These are phyloP conservation scores for Hyaloscypha finlandica DNA, from an alignment of 495 filamentous ascomycete species.

Conservation along the genomic window DNA sequence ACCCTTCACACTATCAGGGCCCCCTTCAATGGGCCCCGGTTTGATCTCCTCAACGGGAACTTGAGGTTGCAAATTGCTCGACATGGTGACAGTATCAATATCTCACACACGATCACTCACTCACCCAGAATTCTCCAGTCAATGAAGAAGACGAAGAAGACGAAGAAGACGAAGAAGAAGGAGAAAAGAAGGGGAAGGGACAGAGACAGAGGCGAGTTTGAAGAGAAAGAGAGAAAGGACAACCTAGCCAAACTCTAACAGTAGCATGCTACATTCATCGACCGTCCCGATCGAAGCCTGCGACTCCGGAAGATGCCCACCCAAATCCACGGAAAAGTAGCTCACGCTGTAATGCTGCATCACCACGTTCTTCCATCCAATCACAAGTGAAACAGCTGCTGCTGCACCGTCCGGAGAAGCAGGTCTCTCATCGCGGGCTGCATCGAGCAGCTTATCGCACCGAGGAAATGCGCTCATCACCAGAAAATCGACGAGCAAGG, in stretches of 20 bases:
- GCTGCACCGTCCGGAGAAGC: constrained; percentile 13
- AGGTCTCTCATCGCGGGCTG: not conserved
- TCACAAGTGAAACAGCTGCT: not conserved
- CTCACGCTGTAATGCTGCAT: not conserved
- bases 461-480: not conserved
- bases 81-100: constrained; percentile 19
- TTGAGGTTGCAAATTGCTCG: constrained; percentile 30
- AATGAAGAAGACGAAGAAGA: not conserved
- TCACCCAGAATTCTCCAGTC: not conserved
- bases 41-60: constrained; percentile 26
- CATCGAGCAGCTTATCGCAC: not conserved
- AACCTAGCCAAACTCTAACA: not conserved
- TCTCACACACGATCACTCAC: not conserved
- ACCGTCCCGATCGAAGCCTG: not conserved
- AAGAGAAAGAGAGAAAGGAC: not conserved
- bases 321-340: constrained; percentile 25
- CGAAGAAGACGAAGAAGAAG: constrained; percentile 4
- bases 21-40: constrained; percentile 26
- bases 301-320: constrained; percentile 1
- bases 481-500: not conserved
- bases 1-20: constrained; percentile 27
- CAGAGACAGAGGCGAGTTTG: no score
- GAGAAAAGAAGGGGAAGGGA: not conserved
- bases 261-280: constrained; percentile 4
- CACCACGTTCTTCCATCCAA: not conserved